Conservation (phyloP, 2,329 filamentous ascomycete genomes). For the Colletotrichum kahawae region DNA sequence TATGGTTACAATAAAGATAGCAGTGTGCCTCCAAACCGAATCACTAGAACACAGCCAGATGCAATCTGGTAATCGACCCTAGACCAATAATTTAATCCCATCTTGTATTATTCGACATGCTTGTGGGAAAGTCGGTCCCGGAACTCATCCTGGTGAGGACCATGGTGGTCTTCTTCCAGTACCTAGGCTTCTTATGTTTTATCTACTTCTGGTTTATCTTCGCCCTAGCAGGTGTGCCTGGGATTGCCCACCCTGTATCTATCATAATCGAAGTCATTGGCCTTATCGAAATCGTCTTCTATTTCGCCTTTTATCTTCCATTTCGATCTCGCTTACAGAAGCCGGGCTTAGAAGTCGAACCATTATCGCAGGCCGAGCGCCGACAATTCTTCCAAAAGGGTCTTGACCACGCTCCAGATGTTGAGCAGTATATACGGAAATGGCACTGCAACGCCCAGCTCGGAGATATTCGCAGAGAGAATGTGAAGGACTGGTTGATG, state of each 20-base stretch:
- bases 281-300: constrained; percentile 46
- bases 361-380: constrained; percentile 51
- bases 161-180: constrained; percentile 14
- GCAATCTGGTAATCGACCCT: not conserved
- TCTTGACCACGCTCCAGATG: constrained; percentile 57
- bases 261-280: constrained; percentile 26
- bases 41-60: not conserved
- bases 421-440: constrained; percentile 60
- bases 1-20: not conserved
- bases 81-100: not conserved
- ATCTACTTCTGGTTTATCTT: constrained; percentile 25
- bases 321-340: constrained; percentile 42
- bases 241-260: constrained; percentile 28
- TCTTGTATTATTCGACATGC: not conserved
- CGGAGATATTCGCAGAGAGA: constrained; percentile 66
- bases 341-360: constrained; percentile 43
- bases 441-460: constrained; percentile 71
- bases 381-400: constrained; percentile 61
- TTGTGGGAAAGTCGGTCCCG: constrained; percentile 12
- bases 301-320: constrained; percentile 45
- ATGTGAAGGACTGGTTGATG: constrained; percentile 68
- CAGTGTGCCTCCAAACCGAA: not conserved
- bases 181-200: constrained; percentile 21
- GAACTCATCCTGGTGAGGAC: constrained; percentile 18
- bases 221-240: constrained; percentile 23